These are phyloP conservation scores for Vitis labrusca DNA, from an alignment of 164 flowering plant species.

Conservation along the genomic window DNA sequence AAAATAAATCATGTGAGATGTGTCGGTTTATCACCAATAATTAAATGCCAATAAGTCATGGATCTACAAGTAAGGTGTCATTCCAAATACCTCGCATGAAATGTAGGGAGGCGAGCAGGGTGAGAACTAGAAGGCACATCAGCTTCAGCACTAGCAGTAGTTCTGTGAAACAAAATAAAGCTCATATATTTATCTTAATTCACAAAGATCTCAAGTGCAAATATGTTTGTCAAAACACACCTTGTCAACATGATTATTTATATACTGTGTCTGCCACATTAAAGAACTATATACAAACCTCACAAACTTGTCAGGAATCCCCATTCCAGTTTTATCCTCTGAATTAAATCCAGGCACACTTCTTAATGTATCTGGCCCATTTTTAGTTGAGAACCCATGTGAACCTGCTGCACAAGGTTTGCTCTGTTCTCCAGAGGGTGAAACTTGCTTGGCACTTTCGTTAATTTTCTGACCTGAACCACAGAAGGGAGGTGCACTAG, in stretches of 20 bases:
- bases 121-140: conserved; percentile 43
- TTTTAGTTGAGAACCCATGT: conserved; percentile 12
- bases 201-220: too few relatives aligned
- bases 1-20: not conserved
- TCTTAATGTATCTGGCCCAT: conserved; percentile 9
- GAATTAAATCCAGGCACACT: conserved; percentile 15
- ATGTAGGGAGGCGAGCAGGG: conserved; percentile 77
- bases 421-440: conserved; percentile 19
- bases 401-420: conserved; percentile 14
- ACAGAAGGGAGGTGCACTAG: conserved; percentile 81
- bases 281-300: conserved; percentile 40
- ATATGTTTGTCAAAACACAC: too few relatives aligned
- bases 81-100: conserved; percentile 73
- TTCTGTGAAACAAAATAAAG: conserved; percentile 29
- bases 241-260: too few relatives aligned
- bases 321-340: conserved; percentile 21
- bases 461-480: conserved; percentile 44
- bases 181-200: not conserved
- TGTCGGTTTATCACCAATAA: not conserved
- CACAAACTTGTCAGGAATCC: conserved; percentile 27
- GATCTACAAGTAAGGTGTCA: conserved; percentile 4
- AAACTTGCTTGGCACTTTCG: conserved; percentile 24
- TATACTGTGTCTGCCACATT: not conserved
- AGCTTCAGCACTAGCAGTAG: conserved; percentile 43
- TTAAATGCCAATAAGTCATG: not conserved